Percentiles rank a stretch among this genome's conserved stretches.
Conservation (phyloP, 1,139 yeast species). For the Yamadazyma atmosphaerica region DNA sequence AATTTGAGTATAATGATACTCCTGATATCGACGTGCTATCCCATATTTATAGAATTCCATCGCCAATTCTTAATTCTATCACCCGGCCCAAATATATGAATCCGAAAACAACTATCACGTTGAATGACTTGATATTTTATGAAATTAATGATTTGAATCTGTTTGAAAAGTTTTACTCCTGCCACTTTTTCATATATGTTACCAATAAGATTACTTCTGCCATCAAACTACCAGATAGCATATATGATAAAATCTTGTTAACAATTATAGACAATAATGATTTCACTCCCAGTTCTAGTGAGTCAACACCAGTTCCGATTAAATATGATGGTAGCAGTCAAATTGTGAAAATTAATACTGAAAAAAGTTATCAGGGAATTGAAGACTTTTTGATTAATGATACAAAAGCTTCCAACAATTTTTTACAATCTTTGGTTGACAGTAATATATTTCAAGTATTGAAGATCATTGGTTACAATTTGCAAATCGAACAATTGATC, state of each 20-base stretch:
- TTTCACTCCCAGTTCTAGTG: slow-evolving; percentile 38
- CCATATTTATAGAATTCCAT: slow-evolving; percentile 23
- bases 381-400: slow-evolving; percentile 29
- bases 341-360: slow-evolving; percentile 36
- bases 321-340: slow-evolving; percentile 21
- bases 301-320: slow-evolving; percentile 29
- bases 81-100: slow-evolving; percentile 27
- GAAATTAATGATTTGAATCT: slow-evolving; percentile 28
- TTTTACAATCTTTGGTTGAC: slow-evolving; percentile 27
- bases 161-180: slow-evolving; percentile 16
- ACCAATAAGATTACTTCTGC: slow-evolving; percentile 25
- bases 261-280: slow-evolving; percentile 44
- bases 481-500: slow-evolving; percentile 19
- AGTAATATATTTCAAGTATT: slow-evolving; percentile 40
- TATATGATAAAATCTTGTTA: slow-evolving; percentile 27
- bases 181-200: slow-evolving; percentile 34
- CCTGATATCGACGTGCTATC: slow-evolving; percentile 6
- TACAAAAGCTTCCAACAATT: slow-evolving; percentile 32
- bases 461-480: slow-evolving; percentile 33
- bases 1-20: slow-evolving; percentile 17
- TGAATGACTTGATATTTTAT: slow-evolving; percentile 20
- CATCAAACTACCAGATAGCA: slow-evolving; percentile 18
- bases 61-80: slow-evolving; percentile 36
- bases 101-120: slow-evolving; percentile 21
- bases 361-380: slow-evolving; percentile 32